Conservation (phyloP, 208 protist species). For the Leishmania turanica region DNA sequence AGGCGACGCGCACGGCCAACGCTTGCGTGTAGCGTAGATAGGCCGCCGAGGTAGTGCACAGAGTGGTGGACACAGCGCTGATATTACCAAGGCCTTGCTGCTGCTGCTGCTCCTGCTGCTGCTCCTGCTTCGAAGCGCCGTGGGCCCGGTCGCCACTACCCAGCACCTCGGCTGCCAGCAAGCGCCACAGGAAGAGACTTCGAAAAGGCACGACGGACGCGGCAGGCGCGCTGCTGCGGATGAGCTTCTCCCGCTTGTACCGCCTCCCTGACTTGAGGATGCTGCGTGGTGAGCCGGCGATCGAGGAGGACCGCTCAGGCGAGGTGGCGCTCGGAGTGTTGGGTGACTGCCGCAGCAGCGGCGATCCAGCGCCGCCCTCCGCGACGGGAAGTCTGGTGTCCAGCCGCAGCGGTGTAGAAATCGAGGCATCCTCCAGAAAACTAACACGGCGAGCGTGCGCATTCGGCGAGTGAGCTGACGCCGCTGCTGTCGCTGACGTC, state of each 20-base stretch:
- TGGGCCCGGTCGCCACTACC: background rate
- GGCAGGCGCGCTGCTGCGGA: slow-evolving; percentile 42
- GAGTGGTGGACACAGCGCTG: background rate
- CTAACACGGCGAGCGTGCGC: background rate
- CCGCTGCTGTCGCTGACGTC: background rate
- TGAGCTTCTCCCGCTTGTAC: slow-evolving; percentile 35
- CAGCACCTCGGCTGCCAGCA: slow-evolving; percentile 35
- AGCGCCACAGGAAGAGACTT: slow-evolving; percentile 39
- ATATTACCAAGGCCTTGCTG: background rate
- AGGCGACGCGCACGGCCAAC: slow-evolving; percentile 27
- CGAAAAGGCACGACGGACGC: slow-evolving; percentile 38
- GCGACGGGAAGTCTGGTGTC: background rate
- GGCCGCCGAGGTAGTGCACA: slow-evolving; percentile 28
- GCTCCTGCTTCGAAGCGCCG: background rate
- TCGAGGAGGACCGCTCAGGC: background rate
- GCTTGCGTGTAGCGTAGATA: slow-evolving; percentile 29
- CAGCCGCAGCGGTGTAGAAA: background rate
- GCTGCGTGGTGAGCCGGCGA: slow-evolving; percentile 23
- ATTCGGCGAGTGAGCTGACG: slow-evolving; percentile 1
- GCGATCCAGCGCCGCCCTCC: background rate
- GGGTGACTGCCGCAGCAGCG: background rate
- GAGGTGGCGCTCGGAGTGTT: background rate
- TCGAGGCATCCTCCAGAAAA: slow-evolving; percentile 5
- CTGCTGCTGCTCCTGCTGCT: background rate
- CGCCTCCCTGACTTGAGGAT: slow-evolving; percentile 57